phyloP scores from a whole-genome alignment of 1,284 basidiomycete genomes.

The Fomitopsis pinicola region DNA sequence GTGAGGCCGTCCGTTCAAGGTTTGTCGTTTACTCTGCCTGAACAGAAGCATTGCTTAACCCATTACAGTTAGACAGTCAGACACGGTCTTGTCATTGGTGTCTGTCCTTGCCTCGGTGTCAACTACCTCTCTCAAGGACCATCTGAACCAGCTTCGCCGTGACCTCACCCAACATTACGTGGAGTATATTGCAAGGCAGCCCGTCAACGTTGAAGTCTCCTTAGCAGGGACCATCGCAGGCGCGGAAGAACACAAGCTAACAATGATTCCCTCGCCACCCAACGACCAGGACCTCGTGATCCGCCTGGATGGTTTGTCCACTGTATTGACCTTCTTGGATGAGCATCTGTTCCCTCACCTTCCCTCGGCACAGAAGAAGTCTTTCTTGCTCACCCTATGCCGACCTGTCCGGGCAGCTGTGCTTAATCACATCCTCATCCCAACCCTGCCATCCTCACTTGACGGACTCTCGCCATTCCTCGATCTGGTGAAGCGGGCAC shows the following conservation, averaged over 20 bases:
- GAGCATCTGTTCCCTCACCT: constrained; percentile 51
- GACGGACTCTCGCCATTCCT: constrained; percentile 58
- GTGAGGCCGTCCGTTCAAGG: constrained; percentile 56
- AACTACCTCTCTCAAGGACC: constrained; percentile 45
- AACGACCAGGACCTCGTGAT: constrained; percentile 32
- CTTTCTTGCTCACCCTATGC: constrained; percentile 50
- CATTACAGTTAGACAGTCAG: constrained; percentile 50
- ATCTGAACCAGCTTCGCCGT: constrained; percentile 58
- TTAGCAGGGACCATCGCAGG: constrained; percentile 28
- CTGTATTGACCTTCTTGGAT: constrained; percentile 52
- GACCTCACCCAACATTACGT: constrained; percentile 60
- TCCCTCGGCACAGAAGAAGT: constrained; percentile 38
- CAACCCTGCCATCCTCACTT: constrained; percentile 61
- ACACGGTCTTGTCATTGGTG: constrained; percentile 45
- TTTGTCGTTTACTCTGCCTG: constrained; percentile 21
- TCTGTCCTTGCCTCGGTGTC: constrained; percentile 59
- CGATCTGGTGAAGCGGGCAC: constrained; percentile 46
- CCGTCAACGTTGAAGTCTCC: constrained; percentile 37
- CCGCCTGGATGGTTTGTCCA: constrained; percentile 50
- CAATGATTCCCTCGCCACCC: constrained; percentile 42
- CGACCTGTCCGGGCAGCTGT: constrained; percentile 56
- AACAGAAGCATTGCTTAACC: not conserved
- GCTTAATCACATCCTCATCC: constrained; percentile 60
- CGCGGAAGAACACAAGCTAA: constrained; percentile 38
- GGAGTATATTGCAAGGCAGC: constrained; percentile 51